Conservation (phyloP, 768 basidiomycete genomes). For the Tephrocybe rancida region DNA sequence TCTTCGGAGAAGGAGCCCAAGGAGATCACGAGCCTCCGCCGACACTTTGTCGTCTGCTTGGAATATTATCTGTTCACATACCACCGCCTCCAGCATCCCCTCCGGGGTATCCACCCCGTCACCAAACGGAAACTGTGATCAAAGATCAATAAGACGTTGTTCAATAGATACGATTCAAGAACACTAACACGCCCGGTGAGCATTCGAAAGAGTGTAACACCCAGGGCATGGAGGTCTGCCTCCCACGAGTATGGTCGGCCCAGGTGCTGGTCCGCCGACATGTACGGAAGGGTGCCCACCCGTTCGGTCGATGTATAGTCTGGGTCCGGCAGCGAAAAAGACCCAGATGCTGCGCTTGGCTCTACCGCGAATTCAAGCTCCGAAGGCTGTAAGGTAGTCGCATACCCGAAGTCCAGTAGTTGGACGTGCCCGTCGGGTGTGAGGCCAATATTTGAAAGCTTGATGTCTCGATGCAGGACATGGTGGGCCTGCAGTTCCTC, state of each 20-base stretch:
- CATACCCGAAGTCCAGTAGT: conserved; percentile 11
- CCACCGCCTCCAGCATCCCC: not conserved
- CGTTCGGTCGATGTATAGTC: conserved; percentile 2
- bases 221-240: conserved; percentile 11
- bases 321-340: not conserved
- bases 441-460: conserved; percentile 12
- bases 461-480: conserved; percentile 16
- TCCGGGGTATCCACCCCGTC: not conserved
- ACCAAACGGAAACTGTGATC: conserved; percentile 14
- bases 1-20: conserved; percentile 2
- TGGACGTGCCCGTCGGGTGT: conserved; percentile 11
- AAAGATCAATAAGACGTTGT: not conserved
- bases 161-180: not conserved
- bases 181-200: conserved; percentile 5
- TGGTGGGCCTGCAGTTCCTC: conserved; percentile 1
- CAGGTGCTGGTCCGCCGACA: conserved; percentile 4
- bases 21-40: not conserved
- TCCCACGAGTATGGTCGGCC: conserved; percentile 10
- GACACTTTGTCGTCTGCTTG: conserved; percentile 2
- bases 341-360: not conserved
- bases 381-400: not conserved
- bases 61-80: conserved; percentile 6
- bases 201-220: conserved; percentile 14
- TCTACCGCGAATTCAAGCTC: not conserved
- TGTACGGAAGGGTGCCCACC: conserved; percentile 12